phyloP scores from a whole-genome alignment of 1,139 yeast species.

The Sugiyamaella sp. region DNA sequence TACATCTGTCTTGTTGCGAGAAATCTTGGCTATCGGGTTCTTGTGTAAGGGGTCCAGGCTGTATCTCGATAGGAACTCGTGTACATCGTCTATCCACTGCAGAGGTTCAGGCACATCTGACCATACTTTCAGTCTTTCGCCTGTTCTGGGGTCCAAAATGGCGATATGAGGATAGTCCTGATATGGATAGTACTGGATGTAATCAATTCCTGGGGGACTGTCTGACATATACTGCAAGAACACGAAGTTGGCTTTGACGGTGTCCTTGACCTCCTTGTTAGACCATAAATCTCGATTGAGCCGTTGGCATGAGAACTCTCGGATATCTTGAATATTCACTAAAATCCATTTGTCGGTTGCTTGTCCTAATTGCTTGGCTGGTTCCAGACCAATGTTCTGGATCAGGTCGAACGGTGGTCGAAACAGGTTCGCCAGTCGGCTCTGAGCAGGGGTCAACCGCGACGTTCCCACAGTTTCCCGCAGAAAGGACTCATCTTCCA shows the following conservation, averaged over 20 bases:
- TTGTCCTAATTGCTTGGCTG: slow-evolving; percentile 71
- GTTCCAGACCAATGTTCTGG: slow-evolving; percentile 62
- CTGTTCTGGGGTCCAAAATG: slow-evolving; percentile 91
- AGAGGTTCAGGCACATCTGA: slow-evolving; percentile 58
- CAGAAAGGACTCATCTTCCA: slow-evolving; percentile 32
- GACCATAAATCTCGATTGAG: slow-evolving; percentile 95
- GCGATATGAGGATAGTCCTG: slow-evolving; percentile 83
- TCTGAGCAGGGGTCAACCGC: slow-evolving; percentile 60
- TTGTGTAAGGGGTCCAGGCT: slow-evolving; percentile 65
- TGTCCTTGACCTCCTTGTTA: slow-evolving; percentile 60
- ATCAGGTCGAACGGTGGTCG: slow-evolving; percentile 94
- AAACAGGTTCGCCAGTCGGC: slow-evolving; percentile 76
- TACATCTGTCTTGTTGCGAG: slow-evolving; percentile 36
- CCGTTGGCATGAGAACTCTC: slow-evolving; percentile 86
- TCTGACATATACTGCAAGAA: slow-evolving; percentile 75
- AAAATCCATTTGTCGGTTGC: slow-evolving; percentile 75
- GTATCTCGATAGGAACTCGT: slow-evolving; percentile 55
- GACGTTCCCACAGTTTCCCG: slow-evolving; percentile 32
- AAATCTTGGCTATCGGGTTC: slow-evolving; percentile 57
- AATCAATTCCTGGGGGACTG: slow-evolving; percentile 71
- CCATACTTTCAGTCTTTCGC: slow-evolving; percentile 84
- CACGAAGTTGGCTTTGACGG: slow-evolving; percentile 68
- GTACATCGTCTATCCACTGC: slow-evolving; percentile 55
- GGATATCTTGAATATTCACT: slow-evolving; percentile 81
- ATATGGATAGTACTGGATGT: slow-evolving; percentile 70